Percentiles rank a stretch among this genome's conserved stretches.
Evolutionary conservation across 352 stramenopile genomes (phyloP).

Genomic region (Phytophthora quininea): DNA sequence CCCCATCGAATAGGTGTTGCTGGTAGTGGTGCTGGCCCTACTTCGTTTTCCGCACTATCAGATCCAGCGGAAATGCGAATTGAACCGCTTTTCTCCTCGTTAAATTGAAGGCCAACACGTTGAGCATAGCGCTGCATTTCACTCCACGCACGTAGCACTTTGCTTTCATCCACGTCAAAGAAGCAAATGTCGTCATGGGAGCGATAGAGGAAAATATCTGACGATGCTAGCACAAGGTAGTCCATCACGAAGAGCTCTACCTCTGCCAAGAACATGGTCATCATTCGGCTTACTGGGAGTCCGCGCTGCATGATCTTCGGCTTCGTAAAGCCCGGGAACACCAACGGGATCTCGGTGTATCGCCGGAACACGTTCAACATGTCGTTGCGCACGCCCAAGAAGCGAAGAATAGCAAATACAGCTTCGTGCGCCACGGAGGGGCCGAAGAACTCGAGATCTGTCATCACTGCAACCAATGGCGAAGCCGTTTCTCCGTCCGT

Average conservation of each 20-base stretch:
- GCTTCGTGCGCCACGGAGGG: constrained; percentile 47
- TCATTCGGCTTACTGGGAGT: constrained; percentile 41
- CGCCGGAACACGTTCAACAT: constrained; percentile 38
- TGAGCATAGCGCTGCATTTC: constrained; percentile 37
- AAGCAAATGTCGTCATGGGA: constrained; percentile 61
- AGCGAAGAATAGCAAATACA: constrained; percentile 41
- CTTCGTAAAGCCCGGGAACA: constrained; percentile 36
- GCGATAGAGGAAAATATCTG: constrained; percentile 46
- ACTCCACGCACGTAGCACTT: constrained; percentile 41
- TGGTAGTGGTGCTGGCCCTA: constrained; percentile 33
- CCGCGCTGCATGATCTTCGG: constrained; percentile 45
- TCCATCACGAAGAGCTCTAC: constrained; percentile 56
- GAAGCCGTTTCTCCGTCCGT: constrained; percentile 3
- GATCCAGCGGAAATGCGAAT: constrained; percentile 26
- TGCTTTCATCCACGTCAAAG: constrained; percentile 39
- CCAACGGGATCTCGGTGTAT: constrained; percentile 49
- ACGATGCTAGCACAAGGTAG: constrained; percentile 40
- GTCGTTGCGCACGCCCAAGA: constrained; percentile 43
- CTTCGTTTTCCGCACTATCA: constrained; percentile 7
- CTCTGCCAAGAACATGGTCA: constrained; percentile 48
- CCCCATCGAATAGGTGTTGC: constrained; percentile 47
- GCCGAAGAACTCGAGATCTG: constrained; percentile 59
- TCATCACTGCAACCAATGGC: constrained; percentile 44
- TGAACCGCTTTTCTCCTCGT: constrained; percentile 50
- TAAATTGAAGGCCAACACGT: constrained; percentile 40